phyloP scores from a whole-genome alignment of 768 basidiomycete genomes.

The Gloeopeniophorella convolvens region DNA sequence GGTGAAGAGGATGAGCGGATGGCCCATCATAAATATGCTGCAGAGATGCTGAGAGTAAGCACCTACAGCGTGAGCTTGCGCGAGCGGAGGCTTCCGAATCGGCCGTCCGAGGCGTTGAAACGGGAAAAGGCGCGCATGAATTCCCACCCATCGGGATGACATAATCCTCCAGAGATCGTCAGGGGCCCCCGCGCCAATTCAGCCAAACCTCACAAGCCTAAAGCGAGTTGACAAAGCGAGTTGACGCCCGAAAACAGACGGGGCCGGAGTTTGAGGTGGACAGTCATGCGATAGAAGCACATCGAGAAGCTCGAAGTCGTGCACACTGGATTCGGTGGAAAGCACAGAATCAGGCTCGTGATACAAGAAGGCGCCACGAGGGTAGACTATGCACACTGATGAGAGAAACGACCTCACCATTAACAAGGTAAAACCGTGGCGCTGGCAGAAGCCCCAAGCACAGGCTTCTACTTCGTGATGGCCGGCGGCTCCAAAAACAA shows the following conservation, averaged over 20 bases:
- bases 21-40: background rate
- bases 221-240: background rate
- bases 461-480: background rate
- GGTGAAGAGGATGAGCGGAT: background rate
- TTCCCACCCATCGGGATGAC: conserved; percentile 1
- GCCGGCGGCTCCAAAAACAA: background rate
- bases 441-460: no score
- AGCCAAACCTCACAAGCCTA: background rate
- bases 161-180: background rate
- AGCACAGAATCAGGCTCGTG: background rate
- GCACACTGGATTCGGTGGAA: background rate
- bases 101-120: background rate
- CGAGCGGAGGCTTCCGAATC: background rate
- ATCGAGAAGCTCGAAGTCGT: background rate
- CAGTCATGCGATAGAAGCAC: background rate
- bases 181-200: background rate
- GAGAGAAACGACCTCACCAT: no score
- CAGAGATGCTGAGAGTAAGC: background rate
- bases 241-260: background rate
- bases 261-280: background rate
- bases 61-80: background rate
- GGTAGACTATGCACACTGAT: no score
- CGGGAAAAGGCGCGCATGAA: background rate
- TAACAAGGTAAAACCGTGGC: no score
- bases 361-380: background rate